Evolutionary conservation across 192 early-diverging fungal species (phyloP), one percentile per base, ranked within the genome.

Genomic region (Gryganskiella cystojenkinii): DNA sequence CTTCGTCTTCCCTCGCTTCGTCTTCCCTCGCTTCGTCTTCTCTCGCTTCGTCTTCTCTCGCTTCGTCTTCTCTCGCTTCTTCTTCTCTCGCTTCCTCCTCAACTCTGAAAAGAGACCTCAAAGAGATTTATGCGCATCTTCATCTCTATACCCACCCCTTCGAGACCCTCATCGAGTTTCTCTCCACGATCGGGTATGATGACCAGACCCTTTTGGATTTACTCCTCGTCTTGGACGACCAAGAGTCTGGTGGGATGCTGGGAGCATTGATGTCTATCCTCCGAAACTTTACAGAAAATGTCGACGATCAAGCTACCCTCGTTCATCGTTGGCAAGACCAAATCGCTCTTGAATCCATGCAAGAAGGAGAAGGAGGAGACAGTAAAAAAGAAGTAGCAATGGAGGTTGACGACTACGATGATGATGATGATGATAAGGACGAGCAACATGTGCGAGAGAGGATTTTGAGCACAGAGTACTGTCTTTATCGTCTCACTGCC

Each of bases 131-230:
- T 1, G 14, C 2, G 1, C 28, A 44, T 22, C 56, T 78, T 17
- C 55, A 64, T 42, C 40, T 4, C 7, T 24, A 67, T 52, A 30
- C 47, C 2, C 66, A 78, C 45, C 74, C 74, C 0, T 2, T 68
- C 15, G 74, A 78, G 4, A 54, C 67, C 0, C 43, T 78, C 2
- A 58, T 78, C 42, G 3, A n/a, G 20, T 76, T 76, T 20, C 25
- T 76, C 20, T 53, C 42, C 14, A 44, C 66, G 14, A 68, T 78
- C 4, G 74, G 74, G 10, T 78, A 64, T n/a, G 74, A 78, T 25
- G 10, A 57, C 22, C 66, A 69, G 14, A 78, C 74, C 3, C 20
- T 78, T 17, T 33, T 78, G 5, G 74, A 78, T 40, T 22, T 78
- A n/a, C 24, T 78, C 0, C 30, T 78, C 19, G 57, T 65, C 1